Conservation (phyloP, 2,329 filamentous ascomycete genomes). For the Exophiala xenobiotica region DNA sequence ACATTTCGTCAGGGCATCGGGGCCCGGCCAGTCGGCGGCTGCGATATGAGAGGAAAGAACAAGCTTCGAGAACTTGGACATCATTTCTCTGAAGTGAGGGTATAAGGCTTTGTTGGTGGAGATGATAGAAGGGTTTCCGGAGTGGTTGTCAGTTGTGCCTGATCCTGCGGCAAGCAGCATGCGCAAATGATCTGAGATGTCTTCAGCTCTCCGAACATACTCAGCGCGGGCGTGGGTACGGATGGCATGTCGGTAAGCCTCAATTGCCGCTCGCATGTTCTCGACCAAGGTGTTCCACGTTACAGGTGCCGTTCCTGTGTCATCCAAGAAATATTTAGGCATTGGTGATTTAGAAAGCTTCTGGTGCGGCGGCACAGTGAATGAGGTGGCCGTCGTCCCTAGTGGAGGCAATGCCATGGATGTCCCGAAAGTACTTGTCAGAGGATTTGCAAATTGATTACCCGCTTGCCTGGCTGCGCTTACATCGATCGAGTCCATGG, state of each 20-base stretch:
- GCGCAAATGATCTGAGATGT: slow-evolving; percentile 94
- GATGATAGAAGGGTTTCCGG: slow-evolving; percentile 97
- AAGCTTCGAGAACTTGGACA: slow-evolving; percentile 99
- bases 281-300: slow-evolving; percentile 88
- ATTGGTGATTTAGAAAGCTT: slow-evolving; percentile 52
- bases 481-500: slow-evolving; percentile 72
- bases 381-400: slow-evolving; percentile 55
- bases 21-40: slow-evolving; percentile 89
- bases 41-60: slow-evolving; percentile 98
- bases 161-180: slow-evolving; percentile 93
- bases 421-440: slow-evolving; percentile 16
- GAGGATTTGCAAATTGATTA: slow-evolving; percentile 6
- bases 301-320: slow-evolving; percentile 73
- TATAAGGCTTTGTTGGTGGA: slow-evolving; percentile 97
- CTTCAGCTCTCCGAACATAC: slow-evolving; percentile 91
- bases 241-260: slow-evolving; percentile 87
- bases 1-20: slow-evolving; percentile 92
- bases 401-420: slow-evolving; percentile 42
- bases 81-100: slow-evolving; percentile 97
- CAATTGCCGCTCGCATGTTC: slow-evolving; percentile 89
- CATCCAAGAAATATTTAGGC: slow-evolving; percentile 85
- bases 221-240: slow-evolving; percentile 78
- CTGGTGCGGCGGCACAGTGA: slow-evolving; percentile 51
- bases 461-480: slow-evolving; percentile 25
- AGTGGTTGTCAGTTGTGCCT: slow-evolving; percentile 97